Conservation (phyloP, 495 filamentous ascomycete genomes). For the Xylaria intraflava region DNA sequence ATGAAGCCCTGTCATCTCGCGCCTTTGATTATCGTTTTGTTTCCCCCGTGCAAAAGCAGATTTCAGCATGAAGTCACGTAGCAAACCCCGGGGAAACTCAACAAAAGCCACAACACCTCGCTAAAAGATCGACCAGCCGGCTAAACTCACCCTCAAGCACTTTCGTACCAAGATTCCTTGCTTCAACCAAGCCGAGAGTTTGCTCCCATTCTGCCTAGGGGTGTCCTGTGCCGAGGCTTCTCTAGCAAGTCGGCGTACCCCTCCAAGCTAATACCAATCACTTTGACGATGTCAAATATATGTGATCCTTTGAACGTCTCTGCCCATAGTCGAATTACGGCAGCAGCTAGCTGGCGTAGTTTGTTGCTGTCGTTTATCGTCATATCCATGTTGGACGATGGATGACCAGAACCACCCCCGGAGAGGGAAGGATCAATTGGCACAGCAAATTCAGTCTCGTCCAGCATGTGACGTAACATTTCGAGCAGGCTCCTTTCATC, state of each 20-base stretch:
- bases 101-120: slow-evolving; percentile 8
- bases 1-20: too few relatives aligned
- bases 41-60: too few relatives aligned
- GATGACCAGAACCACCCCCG: slow-evolving; percentile 29
- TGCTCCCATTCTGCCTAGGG: slow-evolving; percentile 30
- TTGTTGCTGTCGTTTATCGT: slow-evolving; percentile 43
- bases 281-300: slow-evolving; percentile 59
- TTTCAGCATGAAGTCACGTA: background rate
- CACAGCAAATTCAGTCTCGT: slow-evolving; percentile 68
- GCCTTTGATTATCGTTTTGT: too few relatives aligned
- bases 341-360: slow-evolving; percentile 54
- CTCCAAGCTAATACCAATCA: slow-evolving; percentile 56
- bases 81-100: background rate
- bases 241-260: slow-evolving; percentile 61
- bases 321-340: slow-evolving; percentile 60
- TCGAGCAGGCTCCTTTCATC: slow-evolving; percentile 61
- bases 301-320: slow-evolving; percentile 61
- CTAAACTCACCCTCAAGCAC: background rate
- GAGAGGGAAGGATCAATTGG: slow-evolving; percentile 44
- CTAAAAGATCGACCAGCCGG: background rate
- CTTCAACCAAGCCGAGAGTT: slow-evolving; percentile 27
- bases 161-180: background rate
- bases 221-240: slow-evolving; percentile 44
- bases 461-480: slow-evolving; percentile 66
- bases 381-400: slow-evolving; percentile 32